Evolutionary conservation across 768 basidiomycete species (phyloP).

Genomic region (Royoungia palumana): DNA sequence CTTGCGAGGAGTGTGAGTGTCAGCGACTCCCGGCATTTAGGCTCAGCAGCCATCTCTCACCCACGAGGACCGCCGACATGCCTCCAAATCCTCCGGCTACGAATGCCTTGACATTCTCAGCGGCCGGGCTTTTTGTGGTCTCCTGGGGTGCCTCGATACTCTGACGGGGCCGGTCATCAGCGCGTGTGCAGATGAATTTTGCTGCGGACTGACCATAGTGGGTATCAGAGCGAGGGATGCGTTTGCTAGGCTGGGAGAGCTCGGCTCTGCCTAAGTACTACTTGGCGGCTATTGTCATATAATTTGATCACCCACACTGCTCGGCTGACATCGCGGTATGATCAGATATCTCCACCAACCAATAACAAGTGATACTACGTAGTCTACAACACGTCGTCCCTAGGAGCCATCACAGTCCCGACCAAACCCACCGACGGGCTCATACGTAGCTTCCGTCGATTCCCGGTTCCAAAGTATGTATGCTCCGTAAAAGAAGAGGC

Average conservation of each 20-base stretch:
- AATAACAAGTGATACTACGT: slow-evolving; percentile 16
- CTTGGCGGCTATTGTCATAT: slow-evolving; percentile 24
- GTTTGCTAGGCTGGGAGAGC: neutral
- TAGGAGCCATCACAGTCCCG: slow-evolving; percentile 44
- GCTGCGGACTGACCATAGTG: slow-evolving; percentile 25
- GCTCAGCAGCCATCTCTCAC: slow-evolving; percentile 41
- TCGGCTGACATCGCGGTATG: neutral
- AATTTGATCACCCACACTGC: slow-evolving; percentile 20
- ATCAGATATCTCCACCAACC: slow-evolving; percentile 5
- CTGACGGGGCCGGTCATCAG: slow-evolving; percentile 16
- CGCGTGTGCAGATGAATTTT: neutral
- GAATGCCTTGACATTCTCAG: slow-evolving; percentile 72
- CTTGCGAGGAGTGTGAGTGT: slow-evolving; percentile 37
- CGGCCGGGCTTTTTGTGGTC: slow-evolving; percentile 25
- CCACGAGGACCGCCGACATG: slow-evolving; percentile 81
- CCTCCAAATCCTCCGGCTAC: slow-evolving; percentile 94
- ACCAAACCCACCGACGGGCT: slow-evolving; percentile 81
- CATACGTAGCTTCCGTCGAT: slow-evolving; percentile 83
- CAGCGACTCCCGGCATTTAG: neutral
- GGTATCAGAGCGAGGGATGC: slow-evolving; percentile 8
- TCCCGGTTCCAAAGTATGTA: slow-evolving; percentile 68
- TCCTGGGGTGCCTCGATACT: slow-evolving; percentile 26
- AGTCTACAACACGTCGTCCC: slow-evolving; percentile 7
- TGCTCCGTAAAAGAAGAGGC: slow-evolving; percentile 71
- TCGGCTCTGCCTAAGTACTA: too few species aligned